These are phyloP conservation scores for Diaporthe destruens DNA, from an alignment of 2,329 filamentous ascomycete genomes.

Conservation along the genomic window DNA sequence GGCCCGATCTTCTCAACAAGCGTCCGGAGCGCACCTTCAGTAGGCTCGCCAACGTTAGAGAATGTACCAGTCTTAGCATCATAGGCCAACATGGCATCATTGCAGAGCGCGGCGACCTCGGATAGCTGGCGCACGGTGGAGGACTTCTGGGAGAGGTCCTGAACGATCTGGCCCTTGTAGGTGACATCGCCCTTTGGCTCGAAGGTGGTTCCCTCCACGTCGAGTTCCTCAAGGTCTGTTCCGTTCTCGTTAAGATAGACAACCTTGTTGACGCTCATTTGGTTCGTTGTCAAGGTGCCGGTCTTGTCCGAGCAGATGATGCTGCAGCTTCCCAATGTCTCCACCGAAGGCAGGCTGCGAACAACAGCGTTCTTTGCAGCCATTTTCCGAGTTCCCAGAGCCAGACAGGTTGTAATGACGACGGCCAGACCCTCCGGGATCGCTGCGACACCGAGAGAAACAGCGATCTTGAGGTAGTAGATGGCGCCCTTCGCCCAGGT, in stretches of 20 bases:
- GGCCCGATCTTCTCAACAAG: constrained; percentile 96
- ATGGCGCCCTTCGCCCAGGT: constrained; percentile 97
- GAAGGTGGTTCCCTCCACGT: constrained; percentile 94
- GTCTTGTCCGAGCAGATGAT: constrained; percentile 99
- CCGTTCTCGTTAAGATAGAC: constrained; percentile 84
- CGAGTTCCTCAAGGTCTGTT: constrained; percentile 82
- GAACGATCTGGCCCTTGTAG: constrained; percentile 74
- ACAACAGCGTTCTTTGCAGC: constrained; percentile 98
- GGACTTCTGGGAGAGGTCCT: constrained; percentile 78
- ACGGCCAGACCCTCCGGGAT: constrained; percentile 98
- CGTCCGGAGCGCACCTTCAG: constrained; percentile 91
- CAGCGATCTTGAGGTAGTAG: constrained; percentile 99
- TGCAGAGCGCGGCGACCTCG: constrained; percentile 83
- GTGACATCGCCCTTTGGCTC: constrained; percentile 83
- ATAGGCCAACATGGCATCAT: constrained; percentile 86
- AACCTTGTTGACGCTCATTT: constrained; percentile 98
- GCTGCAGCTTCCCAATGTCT: constrained; percentile 98
- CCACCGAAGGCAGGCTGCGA: constrained; percentile 93
- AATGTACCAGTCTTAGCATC: constrained; percentile 81
- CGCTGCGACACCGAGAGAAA: constrained; percentile 96
- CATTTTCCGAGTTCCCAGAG: constrained; percentile 97
- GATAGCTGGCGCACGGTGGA: constrained; percentile 83
- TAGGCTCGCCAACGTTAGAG: constrained; percentile 91
- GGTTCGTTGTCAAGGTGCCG: constrained; percentile 96
- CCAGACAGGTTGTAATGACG: constrained; percentile 98